A percentile compares a stretch with the other conserved stretches of the same genome.
phyloP scores from a whole-genome alignment of 1,284 basidiomycete genomes.

The Trichosporon faecale region DNA sequence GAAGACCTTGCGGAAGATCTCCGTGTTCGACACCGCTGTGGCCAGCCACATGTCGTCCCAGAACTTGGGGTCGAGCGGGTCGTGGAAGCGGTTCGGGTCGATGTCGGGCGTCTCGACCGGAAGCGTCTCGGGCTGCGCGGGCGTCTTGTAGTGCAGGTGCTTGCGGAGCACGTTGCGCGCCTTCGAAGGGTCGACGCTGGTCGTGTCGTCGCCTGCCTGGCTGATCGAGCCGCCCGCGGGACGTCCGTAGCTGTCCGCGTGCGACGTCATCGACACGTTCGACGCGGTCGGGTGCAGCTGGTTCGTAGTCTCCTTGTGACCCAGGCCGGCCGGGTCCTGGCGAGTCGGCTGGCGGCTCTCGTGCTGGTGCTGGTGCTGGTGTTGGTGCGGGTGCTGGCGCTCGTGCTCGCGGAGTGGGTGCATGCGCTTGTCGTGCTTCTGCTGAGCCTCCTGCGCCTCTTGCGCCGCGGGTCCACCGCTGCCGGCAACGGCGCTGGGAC shows the following conservation, averaged over 20 bases:
- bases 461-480: background rate
- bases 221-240: background rate
- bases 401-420: no score
- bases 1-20: conserved; percentile 90
- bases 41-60: conserved; percentile 87
- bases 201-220: conserved; percentile 32
- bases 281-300: conserved; percentile 34
- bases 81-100: conserved; percentile 74
- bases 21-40: conserved; percentile 79
- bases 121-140: conserved; percentile 53
- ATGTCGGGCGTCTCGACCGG: conserved; percentile 67
- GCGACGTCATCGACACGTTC: background rate
- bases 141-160: conserved; percentile 59
- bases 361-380: background rate
- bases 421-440: no score
- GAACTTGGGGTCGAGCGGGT: conserved; percentile 78
- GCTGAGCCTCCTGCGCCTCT: background rate
- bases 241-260: background rate
- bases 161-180: conserved; percentile 60
- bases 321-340: background rate
- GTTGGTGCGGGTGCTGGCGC: background rate
- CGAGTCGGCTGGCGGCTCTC: background rate
- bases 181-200: conserved; percentile 55
- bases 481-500: background rate
- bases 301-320: conserved; percentile 3